phyloP scores from a whole-genome alignment of 768 basidiomycete species.

The Boletus vermiculosoides region DNA sequence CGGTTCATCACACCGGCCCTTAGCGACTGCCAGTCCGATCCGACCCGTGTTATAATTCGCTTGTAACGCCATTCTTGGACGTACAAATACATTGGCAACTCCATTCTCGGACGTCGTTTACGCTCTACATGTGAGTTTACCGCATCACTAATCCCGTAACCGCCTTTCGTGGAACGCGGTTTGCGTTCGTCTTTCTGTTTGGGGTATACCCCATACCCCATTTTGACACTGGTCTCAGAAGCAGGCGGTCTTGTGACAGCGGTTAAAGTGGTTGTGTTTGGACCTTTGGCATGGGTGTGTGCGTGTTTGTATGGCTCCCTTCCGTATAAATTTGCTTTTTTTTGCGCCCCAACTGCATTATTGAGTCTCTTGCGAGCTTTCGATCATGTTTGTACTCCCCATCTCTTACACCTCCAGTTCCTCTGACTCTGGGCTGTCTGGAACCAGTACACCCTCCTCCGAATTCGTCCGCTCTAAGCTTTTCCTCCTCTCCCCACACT shows the following conservation, averaged over 20 bases:
- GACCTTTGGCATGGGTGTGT: constrained; percentile 9
- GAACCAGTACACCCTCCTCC: constrained; percentile 25
- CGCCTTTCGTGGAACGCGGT: not conserved
- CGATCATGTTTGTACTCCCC: constrained; percentile 22
- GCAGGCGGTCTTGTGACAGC: constrained; percentile 1
- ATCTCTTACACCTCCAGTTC: constrained; percentile 10
- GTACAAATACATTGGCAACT: not conserved
- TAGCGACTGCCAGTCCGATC: not conserved
- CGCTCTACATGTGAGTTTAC: constrained; percentile 12
- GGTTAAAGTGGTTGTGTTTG: not conserved
- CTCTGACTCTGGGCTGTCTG: constrained; percentile 19
- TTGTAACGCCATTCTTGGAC: not conserved
- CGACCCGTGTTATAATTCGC: constrained; percentile 1
- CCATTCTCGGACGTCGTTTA: not conserved
- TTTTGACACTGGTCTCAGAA: not conserved
- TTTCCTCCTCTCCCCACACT: constrained; percentile 26
- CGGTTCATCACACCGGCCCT: not conserved
- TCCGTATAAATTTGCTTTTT: constrained; percentile 27
- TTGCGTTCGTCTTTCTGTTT: constrained; percentile 2
- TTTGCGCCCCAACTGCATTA: not conserved
- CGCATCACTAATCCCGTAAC: not conserved
- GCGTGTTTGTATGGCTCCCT: constrained; percentile 24
- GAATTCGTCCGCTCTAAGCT: constrained; percentile 20
- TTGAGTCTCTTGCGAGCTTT: not conserved
- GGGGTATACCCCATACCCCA: not conserved